These are phyloP conservation scores for Turnera subulata DNA, from an alignment of 345 rosid species.

Conservation along the genomic window DNA sequence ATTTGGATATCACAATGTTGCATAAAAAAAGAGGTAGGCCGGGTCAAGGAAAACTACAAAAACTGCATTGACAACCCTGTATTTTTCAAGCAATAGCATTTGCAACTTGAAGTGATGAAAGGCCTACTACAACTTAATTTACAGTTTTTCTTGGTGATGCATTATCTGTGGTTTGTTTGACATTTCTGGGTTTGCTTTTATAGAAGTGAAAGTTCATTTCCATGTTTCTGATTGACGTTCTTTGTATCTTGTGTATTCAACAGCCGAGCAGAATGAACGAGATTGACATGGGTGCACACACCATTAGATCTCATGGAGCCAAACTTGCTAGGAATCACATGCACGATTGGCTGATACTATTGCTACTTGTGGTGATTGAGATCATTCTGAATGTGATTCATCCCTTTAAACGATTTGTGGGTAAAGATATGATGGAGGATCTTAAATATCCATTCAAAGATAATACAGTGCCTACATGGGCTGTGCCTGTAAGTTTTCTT, in stretches of 20 bases:
- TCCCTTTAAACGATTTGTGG: slow-evolving; percentile 80
- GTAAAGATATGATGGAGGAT: slow-evolving; percentile 71
- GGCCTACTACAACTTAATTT: too few relatives aligned
- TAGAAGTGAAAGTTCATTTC: too few relatives aligned
- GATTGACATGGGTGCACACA: slow-evolving; percentile 42
- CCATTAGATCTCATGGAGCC: slow-evolving; percentile 55
- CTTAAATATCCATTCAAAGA: slow-evolving; percentile 70
- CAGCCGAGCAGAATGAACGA: slow-evolving; percentile 41
- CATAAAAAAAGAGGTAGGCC: too few relatives aligned
- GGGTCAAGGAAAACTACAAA: too few relatives aligned
- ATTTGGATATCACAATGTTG: too few relatives aligned
- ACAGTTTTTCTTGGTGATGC: background rate
- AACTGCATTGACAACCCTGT: too few relatives aligned
- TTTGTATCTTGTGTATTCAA: slow-evolving; percentile 2
- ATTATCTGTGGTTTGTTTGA: too few relatives aligned
- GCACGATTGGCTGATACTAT: slow-evolving; percentile 75
- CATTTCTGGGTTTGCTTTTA: too few relatives aligned
- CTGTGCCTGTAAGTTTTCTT: slow-evolving; percentile 47
- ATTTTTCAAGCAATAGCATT: too few relatives aligned
- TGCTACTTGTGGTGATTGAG: slow-evolving; percentile 45
- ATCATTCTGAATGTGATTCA: slow-evolving; percentile 37
- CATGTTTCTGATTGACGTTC: background rate
- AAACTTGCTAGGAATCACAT: slow-evolving; percentile 51
- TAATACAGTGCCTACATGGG: slow-evolving; percentile 68
- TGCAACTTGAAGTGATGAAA: too few relatives aligned